Evolutionary conservation across 371 early-diverging fungal species (phyloP), one percentile per base, ranked within the genome.

Genomic region (Rhizopus arrhizus): DNA sequence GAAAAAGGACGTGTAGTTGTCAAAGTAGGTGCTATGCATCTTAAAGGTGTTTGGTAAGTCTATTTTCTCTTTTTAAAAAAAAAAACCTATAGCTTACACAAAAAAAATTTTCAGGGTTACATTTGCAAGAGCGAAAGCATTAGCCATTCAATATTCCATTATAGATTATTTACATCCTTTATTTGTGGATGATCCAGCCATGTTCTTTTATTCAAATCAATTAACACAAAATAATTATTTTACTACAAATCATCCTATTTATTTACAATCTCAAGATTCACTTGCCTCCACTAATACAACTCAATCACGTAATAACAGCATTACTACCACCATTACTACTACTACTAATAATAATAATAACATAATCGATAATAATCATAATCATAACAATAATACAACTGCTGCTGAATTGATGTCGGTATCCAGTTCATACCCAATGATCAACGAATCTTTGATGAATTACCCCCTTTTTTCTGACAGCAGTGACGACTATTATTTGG

Each of bases 11-110:
- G 93, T 42, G 85, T 85, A 5, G 93, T 93, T 3, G 89, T 93
- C 58, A 93, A 93, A 66, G 89, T 89, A 0, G 93, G 93, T n/a
- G 87, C 92, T 0, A 92, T 93, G 92, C 89, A 90, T 62, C 74
- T 93, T 11, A 93, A 93, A 69, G 93, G 93, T 22, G 93, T 93
- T 54, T 93, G 93, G 92, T 82, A 76, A 73, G 80, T 52, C 28
- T 7, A 22, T 22, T 22, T 22, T 22, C 2, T 22, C 0, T 22
- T 22, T 22, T 35, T 40, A 3, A 50, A 40, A 16, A n/a, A 32
- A 12, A 59, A 42, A n/a, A 55, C 5, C 29, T 46, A 46, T 46
- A 33, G 8, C 31, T 22, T 29, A 12, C 34, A 56, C 40, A 22
- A 22, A 22, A 22, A 22, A 22, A 22, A 22, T n/a, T 16, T 55